Evolutionary conservation across 495 filamentous ascomycete genomes (phyloP).

Genomic region (Lasiosphaeria hispida): DNA sequence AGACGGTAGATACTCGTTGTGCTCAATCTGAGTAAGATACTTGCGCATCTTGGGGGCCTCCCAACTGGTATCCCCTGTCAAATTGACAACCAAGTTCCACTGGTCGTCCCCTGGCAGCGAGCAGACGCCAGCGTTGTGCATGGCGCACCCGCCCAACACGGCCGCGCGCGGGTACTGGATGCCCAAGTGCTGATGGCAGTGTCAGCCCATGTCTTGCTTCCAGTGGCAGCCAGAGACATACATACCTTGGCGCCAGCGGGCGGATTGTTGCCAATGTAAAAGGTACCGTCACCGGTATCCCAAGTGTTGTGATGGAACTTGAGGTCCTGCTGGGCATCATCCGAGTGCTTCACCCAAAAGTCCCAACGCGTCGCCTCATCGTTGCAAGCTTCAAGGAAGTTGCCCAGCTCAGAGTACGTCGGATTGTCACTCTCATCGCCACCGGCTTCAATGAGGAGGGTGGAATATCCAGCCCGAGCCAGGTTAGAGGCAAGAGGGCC

Average conservation of each 20-base stretch:
- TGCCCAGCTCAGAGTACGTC: conserved; percentile 18
- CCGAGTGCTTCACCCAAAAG: conserved; percentile 41
- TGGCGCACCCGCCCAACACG: conserved; percentile 31
- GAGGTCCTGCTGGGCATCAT: conserved; percentile 25
- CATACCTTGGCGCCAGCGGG: conserved; percentile 29
- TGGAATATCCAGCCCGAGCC: conserved; percentile 51
- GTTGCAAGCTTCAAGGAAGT: conserved; percentile 22
- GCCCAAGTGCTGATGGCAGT: conserved; percentile 13
- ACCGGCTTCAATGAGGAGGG: conserved; percentile 59
- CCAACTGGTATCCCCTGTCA: conserved; percentile 15
- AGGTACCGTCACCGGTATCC: conserved; percentile 29
- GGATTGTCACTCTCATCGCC: conserved; percentile 47
- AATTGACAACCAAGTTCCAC: conserved; percentile 32
- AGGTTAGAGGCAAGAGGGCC: conserved; percentile 56
- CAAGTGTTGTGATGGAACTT: conserved; percentile 34
- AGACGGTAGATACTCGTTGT: conserved; percentile 35
- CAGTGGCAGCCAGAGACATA: too few relatives aligned
- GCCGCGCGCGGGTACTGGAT: conserved; percentile 36
- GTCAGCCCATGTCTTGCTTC: too few relatives aligned
- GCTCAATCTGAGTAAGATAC: conserved; percentile 36
- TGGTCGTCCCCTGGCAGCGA: conserved; percentile 27
- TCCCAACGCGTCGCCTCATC: conserved; percentile 37
- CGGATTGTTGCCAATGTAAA: conserved; percentile 34
- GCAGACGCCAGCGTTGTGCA: conserved; percentile 30
- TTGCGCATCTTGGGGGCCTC: conserved; percentile 32